phyloP scores from a whole-genome alignment of 2,329 filamentous ascomycete species.

The Trichoderma citrinoviride region DNA sequence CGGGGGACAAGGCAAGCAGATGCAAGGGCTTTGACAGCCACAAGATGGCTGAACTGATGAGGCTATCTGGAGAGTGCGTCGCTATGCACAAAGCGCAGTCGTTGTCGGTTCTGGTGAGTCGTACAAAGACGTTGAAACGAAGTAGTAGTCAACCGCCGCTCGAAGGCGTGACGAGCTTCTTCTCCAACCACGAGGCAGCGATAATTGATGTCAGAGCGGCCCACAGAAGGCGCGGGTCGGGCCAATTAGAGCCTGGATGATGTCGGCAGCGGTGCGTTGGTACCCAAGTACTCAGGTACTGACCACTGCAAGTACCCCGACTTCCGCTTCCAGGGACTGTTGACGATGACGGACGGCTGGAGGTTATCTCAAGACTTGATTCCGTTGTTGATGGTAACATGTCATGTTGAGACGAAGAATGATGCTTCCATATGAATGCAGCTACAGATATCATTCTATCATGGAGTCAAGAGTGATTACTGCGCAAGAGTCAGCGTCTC shows the following conservation, averaged over 20 bases:
- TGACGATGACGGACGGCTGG: not conserved
- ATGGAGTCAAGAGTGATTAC: too few species aligned
- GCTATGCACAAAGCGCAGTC: not conserved
- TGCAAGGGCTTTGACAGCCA: too few species aligned
- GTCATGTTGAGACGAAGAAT: too few species aligned
- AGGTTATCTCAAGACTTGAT: too few species aligned
- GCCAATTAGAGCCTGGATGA: constrained; percentile 7
- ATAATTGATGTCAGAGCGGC: constrained; percentile 21
- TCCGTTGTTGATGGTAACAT: too few species aligned
- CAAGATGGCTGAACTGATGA: too few species aligned
- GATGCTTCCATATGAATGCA: too few species aligned
- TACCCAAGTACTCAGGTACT: not conserved
- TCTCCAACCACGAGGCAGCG: not conserved
- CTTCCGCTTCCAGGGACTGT: not conserved
- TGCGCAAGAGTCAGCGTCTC: not conserved
- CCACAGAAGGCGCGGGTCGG: not conserved
- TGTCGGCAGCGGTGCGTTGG: not conserved
- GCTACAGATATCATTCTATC: too few species aligned
- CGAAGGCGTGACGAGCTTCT: constrained; percentile 2
- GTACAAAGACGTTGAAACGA: not conserved
- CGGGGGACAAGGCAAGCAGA: not conserved
- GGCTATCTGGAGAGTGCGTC: too few species aligned
- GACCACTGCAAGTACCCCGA: too few species aligned
- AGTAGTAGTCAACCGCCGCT: not conserved
- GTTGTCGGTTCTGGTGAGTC: not conserved